Percentiles rank a stretch among this genome's conserved stretches.
Conservation (phyloP, 2,329 filamentous ascomycete genomes). For the Pseudonectria buxi region DNA sequence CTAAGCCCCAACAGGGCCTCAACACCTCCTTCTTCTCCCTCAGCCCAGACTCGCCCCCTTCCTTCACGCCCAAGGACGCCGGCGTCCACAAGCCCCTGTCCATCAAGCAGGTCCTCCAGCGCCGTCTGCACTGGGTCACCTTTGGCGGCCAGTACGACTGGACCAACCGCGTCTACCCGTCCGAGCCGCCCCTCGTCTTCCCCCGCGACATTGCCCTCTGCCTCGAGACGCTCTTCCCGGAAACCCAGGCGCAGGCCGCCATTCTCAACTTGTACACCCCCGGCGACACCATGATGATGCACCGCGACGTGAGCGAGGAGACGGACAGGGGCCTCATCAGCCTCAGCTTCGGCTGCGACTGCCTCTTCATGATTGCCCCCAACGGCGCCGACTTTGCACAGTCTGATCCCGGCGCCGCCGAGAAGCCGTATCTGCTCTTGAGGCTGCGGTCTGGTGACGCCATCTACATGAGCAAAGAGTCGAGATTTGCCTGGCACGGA, state of each 20-base stretch:
- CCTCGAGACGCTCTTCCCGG: slow-evolving; percentile 64
- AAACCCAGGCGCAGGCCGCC: slow-evolving; percentile 75
- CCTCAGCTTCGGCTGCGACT: slow-evolving; percentile 84
- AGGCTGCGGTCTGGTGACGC: slow-evolving; percentile 78
- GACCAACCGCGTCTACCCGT: slow-evolving; percentile 78
- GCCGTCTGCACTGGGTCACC: slow-evolving; percentile 87
- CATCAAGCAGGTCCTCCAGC: slow-evolving; percentile 63
- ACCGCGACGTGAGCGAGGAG: slow-evolving; percentile 88
- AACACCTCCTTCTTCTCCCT: slow-evolving; percentile 49
- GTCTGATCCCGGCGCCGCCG: slow-evolving; percentile 13
- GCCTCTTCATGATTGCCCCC: slow-evolving; percentile 76
- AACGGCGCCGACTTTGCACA: slow-evolving; percentile 28
- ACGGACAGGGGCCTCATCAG: slow-evolving; percentile 74
- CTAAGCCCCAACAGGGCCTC: slow-evolving; percentile 15
- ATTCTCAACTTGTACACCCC: slow-evolving; percentile 92
- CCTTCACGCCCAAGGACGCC: slow-evolving; percentile 62
- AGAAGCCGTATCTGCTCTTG: slow-evolving; percentile 51
- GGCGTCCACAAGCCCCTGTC: slow-evolving; percentile 67
- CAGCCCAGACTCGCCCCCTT: slow-evolving; percentile 42
- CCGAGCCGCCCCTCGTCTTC: slow-evolving; percentile 60
- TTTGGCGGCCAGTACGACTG: slow-evolving; percentile 95
- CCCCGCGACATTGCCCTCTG: slow-evolving; percentile 65
- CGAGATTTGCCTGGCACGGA: slow-evolving; percentile 89
- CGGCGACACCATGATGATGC: slow-evolving; percentile 84
- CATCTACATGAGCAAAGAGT: slow-evolving; percentile 77